Conservation (phyloP, 2,329 filamentous ascomycete species). For the Fusarium longipes region DNA sequence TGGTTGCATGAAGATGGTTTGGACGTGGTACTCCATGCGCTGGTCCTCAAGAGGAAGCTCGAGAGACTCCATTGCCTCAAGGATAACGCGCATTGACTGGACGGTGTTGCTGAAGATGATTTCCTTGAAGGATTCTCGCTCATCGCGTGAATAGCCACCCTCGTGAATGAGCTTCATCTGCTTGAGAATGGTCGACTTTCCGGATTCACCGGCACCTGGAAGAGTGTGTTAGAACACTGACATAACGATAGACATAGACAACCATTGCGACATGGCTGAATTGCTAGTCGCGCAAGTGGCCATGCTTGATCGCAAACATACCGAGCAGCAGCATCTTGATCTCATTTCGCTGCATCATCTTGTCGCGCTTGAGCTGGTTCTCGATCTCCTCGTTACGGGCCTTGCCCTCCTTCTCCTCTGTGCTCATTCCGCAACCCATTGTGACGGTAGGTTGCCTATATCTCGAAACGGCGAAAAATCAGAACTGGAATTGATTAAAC, state of each 20-base stretch:
- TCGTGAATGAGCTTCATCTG: slow-evolving; percentile 99
- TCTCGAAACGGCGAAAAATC: slow-evolving; percentile 28
- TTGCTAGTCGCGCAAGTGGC: not conserved
- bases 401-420: slow-evolving; percentile 99
- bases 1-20: slow-evolving; percentile 99
- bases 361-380: slow-evolving; percentile 98
- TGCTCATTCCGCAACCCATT: slow-evolving; percentile 99
- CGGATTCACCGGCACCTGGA: slow-evolving; percentile 89
- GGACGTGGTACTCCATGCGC: slow-evolving; percentile 95
- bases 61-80: slow-evolving; percentile 75
- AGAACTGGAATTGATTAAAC: slow-evolving; percentile 20
- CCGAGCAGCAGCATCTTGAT: slow-evolving; percentile 99
- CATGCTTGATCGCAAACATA: slow-evolving; percentile 55
- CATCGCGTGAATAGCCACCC: slow-evolving; percentile 95
- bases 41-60: slow-evolving; percentile 89
- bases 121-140: slow-evolving; percentile 76
- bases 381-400: slow-evolving; percentile 99
- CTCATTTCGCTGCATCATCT: slow-evolving; percentile 98
- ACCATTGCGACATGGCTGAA: not conserved
- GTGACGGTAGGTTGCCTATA: slow-evolving; percentile 61
- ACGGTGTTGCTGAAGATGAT: slow-evolving; percentile 78
- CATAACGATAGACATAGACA: not conserved
- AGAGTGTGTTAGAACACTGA: slow-evolving; percentile 45
- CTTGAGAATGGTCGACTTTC: slow-evolving; percentile 97
- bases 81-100: slow-evolving; percentile 75